Percentiles rank a stretch among this genome's conserved stretches.
Conservation (phyloP, 768 basidiomycete genomes). For the Boletus sensibilis region DNA sequence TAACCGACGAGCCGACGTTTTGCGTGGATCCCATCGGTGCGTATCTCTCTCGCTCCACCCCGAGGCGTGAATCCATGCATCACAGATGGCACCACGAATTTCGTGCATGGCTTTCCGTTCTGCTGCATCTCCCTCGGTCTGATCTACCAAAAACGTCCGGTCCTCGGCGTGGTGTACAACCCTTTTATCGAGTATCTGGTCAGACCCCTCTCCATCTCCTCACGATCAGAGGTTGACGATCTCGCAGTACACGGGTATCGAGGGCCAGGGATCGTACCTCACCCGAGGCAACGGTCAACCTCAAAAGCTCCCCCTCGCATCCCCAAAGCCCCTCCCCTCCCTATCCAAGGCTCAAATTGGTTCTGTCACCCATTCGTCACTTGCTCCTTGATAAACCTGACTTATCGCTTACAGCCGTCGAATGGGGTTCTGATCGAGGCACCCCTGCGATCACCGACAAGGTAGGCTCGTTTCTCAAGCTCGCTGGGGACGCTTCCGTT, state of each 20-base stretch:
- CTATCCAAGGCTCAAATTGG: constrained; percentile 74
- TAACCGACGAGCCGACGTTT: constrained; percentile 90
- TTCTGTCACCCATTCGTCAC: constrained; percentile 17
- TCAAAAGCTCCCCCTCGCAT: constrained; percentile 63
- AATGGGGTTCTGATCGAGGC: constrained; percentile 85
- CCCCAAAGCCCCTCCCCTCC: constrained; percentile 61
- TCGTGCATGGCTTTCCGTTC: constrained; percentile 82
- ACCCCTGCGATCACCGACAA: constrained; percentile 55
- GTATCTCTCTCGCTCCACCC: constrained; percentile 10
- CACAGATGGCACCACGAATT: constrained; percentile 85
- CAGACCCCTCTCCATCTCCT: neutral
- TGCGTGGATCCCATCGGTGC: constrained; percentile 94
- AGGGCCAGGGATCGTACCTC: constrained; percentile 78
- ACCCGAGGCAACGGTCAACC: constrained; percentile 47
- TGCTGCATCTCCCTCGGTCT: constrained; percentile 91
- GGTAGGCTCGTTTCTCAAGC: constrained; percentile 62
- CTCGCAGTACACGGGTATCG: constrained; percentile 69
- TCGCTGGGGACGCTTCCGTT: constrained; percentile 71
- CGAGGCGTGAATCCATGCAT: neutral
- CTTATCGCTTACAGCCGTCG: constrained; percentile 50
- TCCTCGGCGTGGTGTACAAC: constrained; percentile 91
- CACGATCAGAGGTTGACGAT: neutral
- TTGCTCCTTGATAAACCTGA: constrained; percentile 4
- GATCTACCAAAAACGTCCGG: constrained; percentile 75
- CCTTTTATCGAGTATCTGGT: constrained; percentile 87